These are phyloP conservation scores for Diaporthe sp. DNA, from an alignment of 2,329 filamentous ascomycete species.

Conservation along the genomic window DNA sequence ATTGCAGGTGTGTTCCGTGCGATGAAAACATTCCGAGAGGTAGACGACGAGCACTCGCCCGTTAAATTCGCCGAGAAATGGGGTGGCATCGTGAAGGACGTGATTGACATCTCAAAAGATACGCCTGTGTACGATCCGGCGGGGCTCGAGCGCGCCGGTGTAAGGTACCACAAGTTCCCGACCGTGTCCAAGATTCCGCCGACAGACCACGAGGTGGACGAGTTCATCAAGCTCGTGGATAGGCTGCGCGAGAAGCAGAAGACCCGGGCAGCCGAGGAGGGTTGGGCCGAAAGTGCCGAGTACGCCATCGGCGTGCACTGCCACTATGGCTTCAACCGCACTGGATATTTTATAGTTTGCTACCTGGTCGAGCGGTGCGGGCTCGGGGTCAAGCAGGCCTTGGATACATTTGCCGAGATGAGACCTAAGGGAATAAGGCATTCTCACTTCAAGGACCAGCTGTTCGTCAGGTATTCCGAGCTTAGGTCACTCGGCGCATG, in stretches of 20 bases:
- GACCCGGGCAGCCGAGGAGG: constrained; percentile 58
- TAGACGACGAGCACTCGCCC: constrained; percentile 87
- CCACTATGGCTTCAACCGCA: constrained; percentile 96
- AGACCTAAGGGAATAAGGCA: constrained; percentile 90
- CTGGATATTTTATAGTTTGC: constrained; percentile 89
- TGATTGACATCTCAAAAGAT: constrained; percentile 94
- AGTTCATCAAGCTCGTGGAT: constrained; percentile 71
- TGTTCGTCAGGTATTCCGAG: constrained; percentile 82
- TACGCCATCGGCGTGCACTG: constrained; percentile 86
- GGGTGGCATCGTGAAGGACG: constrained; percentile 76
- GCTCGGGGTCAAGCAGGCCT: constrained; percentile 80
- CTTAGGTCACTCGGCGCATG: constrained; percentile 35
- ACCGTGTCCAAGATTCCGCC: constrained; percentile 95
- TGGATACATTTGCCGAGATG: constrained; percentile 80
- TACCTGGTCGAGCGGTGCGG: constrained; percentile 89
- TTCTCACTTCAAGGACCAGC: constrained; percentile 86
- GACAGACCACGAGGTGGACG: constrained; percentile 64
- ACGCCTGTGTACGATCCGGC: constrained; percentile 89
- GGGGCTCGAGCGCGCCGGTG: constrained; percentile 74
- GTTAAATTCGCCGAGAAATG: constrained; percentile 78
- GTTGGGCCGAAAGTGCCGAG: constrained; percentile 53
- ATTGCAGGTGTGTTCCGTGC: constrained; percentile 87
- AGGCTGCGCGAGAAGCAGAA: constrained; percentile 70
- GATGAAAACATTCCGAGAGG: constrained; percentile 93
- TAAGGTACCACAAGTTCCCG: constrained; percentile 87